Evolutionary conservation across 371 early-diverging fungal species (phyloP).

Genomic region (Phascolomyces articulosus): DNA sequence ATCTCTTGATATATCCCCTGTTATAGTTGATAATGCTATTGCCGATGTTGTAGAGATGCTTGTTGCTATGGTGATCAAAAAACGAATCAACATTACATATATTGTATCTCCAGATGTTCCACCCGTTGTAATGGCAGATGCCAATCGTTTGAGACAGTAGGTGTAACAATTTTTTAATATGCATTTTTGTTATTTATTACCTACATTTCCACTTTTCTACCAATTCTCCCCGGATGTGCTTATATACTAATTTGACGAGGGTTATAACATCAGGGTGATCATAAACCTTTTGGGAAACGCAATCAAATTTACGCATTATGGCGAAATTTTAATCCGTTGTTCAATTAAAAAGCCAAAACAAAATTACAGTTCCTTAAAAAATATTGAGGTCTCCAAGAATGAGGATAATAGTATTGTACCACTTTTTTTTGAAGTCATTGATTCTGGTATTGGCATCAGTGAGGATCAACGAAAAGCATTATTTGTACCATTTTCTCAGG

Average conservation of each 20-base stretch:
- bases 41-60: slow-evolving; percentile 62
- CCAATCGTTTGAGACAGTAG: slow-evolving; percentile 43
- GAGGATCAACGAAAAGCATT: slow-evolving; percentile 59
- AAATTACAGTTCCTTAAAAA: too few species aligned
- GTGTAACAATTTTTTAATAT: slow-evolving; percentile 2
- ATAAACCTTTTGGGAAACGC: slow-evolving; percentile 46
- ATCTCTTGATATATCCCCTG: slow-evolving; percentile 46
- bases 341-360: slow-evolving; percentile 23
- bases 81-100: slow-evolving; percentile 51
- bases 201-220: too few species aligned
- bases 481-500: slow-evolving; percentile 62
- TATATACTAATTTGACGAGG: too few species aligned
- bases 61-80: slow-evolving; percentile 54
- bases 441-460: slow-evolving; percentile 62
- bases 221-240: too few species aligned
- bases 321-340: slow-evolving; percentile 50
- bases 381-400: neutral
- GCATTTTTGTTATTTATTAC: too few species aligned
- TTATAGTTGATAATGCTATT: slow-evolving; percentile 57
- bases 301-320: slow-evolving; percentile 60
- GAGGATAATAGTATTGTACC: slow-evolving; percentile 9
- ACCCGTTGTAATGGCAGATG: slow-evolving; percentile 51
- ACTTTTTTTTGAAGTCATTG: slow-evolving; percentile 45
- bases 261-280: slow-evolving; percentile 24
- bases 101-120: slow-evolving; percentile 38